Evolutionary conservation across 768 basidiomycete genomes (phyloP).

Genomic region (Pulveroboletus sp.): DNA sequence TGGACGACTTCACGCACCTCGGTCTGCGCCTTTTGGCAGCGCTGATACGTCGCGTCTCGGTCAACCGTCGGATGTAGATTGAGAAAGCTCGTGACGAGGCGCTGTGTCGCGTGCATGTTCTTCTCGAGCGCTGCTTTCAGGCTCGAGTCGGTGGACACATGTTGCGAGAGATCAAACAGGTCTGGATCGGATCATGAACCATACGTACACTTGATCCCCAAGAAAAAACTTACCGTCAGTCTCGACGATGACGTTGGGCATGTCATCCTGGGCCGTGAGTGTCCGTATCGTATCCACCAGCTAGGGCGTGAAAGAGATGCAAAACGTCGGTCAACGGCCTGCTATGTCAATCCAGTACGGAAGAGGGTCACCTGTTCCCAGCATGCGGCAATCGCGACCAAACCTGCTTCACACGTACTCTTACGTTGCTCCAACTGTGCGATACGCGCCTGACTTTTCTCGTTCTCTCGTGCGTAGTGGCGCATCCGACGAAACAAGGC

Average conservation of each 20-base stretch:
- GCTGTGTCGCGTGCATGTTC: conserved; percentile 54
- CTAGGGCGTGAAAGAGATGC: conserved; percentile 34
- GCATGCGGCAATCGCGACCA: conserved; percentile 72
- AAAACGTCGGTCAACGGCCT: not conserved
- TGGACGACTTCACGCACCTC: conserved; percentile 43
- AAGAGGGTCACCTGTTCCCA: conserved; percentile 66
- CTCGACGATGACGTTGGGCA: conserved; percentile 41
- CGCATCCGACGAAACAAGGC: conserved; percentile 83
- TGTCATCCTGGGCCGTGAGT: conserved; percentile 49
- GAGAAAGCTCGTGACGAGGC: conserved; percentile 56
- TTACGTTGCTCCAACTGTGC: conserved; percentile 63
- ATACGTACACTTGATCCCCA: not conserved
- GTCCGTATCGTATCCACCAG: conserved; percentile 63
- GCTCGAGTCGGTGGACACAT: conserved; percentile 27
- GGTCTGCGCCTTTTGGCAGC: conserved; percentile 52
- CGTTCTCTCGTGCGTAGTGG: conserved; percentile 73
- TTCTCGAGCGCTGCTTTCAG: conserved; percentile 46
- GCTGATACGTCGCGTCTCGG: conserved; percentile 39
- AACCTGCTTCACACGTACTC: conserved; percentile 61
- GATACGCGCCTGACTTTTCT: conserved; percentile 57
- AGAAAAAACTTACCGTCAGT: conserved; percentile 35
- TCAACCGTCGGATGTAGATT: conserved; percentile 32
- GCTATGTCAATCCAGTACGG: no score
- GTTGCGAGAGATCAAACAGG: conserved; percentile 32
- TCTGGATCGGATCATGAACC: conserved; percentile 14